These are phyloP conservation scores for Phaffia tasmanica DNA, from an alignment of 768 basidiomycete species.

Conservation along the genomic window DNA sequence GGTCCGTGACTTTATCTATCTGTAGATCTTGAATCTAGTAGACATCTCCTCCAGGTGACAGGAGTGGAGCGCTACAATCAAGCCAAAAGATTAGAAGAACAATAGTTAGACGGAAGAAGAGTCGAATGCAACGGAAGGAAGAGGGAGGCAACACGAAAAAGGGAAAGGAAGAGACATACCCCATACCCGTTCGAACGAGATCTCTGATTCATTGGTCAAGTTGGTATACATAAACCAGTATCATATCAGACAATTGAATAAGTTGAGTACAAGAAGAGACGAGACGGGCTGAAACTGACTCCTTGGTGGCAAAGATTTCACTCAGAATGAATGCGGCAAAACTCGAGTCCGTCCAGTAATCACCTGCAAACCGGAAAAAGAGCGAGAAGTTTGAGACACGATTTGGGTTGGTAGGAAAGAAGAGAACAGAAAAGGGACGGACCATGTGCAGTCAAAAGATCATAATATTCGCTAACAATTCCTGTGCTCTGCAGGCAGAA, in stretches of 20 bases:
- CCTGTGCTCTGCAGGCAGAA: conserved; percentile 21
- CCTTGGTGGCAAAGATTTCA: conserved; percentile 17
- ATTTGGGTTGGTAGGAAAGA: not conserved
- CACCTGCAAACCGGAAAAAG: not conserved
- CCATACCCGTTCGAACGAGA: conserved; percentile 21
- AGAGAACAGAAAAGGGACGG: not conserved
- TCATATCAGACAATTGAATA: not conserved
- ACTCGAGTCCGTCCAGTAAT: conserved; percentile 11
- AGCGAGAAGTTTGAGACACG: not conserved
- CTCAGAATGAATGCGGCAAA: conserved; percentile 17
- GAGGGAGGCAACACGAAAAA: too few relatives aligned
- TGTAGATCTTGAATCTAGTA: too few relatives aligned
- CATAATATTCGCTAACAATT: conserved; percentile 13
- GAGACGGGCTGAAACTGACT: not conserved
- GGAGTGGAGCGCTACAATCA: too few relatives aligned
- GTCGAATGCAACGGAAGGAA: too few relatives aligned
- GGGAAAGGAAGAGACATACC: not conserved
- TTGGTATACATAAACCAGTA: too few relatives aligned
- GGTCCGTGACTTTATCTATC: too few relatives aligned
- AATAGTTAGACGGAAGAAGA: too few relatives aligned
- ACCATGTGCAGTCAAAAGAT: not conserved
- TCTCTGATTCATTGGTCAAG: not conserved
- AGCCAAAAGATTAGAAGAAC: too few relatives aligned
- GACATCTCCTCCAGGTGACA: too few relatives aligned
- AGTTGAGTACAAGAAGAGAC: too few relatives aligned